phyloP scores from a whole-genome alignment of 495 filamentous ascomycete species.

The Annulohypoxylon stygium region DNA sequence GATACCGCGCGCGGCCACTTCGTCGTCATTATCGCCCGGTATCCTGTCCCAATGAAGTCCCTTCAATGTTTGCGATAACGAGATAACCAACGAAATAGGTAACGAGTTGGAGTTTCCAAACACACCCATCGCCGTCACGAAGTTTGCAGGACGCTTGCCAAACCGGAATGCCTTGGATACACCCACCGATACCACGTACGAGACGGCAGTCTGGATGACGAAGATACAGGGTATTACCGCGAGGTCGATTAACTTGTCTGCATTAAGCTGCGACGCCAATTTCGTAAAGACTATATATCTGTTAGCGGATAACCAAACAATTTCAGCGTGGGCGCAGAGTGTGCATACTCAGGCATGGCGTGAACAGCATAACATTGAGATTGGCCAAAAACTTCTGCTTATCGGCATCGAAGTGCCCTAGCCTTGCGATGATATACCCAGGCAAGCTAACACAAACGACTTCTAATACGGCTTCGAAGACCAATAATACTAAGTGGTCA shows the following conservation, averaged over 20 bases:
- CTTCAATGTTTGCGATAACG: conserved; percentile 88
- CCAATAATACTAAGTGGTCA: conserved; percentile 81
- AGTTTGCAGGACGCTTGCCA: conserved; percentile 86
- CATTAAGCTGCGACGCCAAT: conserved; percentile 92
- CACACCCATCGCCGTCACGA: conserved; percentile 96
- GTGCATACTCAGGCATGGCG: conserved; percentile 90
- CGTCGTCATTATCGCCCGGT: conserved; percentile 91
- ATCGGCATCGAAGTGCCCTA: conserved; percentile 93
- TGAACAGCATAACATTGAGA: conserved; percentile 93
- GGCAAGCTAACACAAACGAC: conserved; percentile 95
- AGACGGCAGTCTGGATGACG: conserved; percentile 84
- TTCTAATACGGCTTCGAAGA: conserved; percentile 96
- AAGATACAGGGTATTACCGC: conserved; percentile 96
- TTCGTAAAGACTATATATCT: conserved; percentile 86
- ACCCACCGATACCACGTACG: conserved; percentile 77
- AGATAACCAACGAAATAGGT: conserved; percentile 95
- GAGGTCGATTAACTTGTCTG: conserved; percentile 88
- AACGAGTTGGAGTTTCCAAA: conserved; percentile 99
- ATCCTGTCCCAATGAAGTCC: conserved; percentile 95
- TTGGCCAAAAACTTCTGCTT: conserved; percentile 97
- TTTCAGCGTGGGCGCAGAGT: not conserved
- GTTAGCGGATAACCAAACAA: conserved; percentile 26
- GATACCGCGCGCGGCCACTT: conserved; percentile 93
- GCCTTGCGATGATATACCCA: conserved; percentile 90
- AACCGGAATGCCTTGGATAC: conserved; percentile 83